A percentile compares a stretch with the other conserved stretches of the same genome.
These are phyloP conservation scores for Kwoniella botswanensis DNA, from an alignment of 768 basidiomycete genomes.

Conservation along the genomic window DNA sequence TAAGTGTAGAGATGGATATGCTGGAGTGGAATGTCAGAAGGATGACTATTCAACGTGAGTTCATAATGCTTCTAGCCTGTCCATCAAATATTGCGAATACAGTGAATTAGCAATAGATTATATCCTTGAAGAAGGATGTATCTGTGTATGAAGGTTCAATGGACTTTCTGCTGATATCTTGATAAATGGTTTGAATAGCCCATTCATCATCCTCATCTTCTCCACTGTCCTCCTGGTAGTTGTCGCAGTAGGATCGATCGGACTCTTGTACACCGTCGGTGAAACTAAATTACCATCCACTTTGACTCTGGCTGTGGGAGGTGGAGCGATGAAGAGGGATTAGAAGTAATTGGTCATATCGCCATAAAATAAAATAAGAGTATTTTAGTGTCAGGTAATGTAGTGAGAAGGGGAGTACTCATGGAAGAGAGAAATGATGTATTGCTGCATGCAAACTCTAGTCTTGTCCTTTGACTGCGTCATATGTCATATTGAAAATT, in stretches of 20 bases:
- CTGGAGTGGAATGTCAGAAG: conserved; percentile 54
- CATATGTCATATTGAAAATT: background rate
- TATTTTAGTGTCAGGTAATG: too few species aligned
- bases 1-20: conserved; percentile 48
- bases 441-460: background rate
- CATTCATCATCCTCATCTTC: conserved; percentile 52
- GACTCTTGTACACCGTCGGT: conserved; percentile 42
- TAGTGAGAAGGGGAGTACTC: too few species aligned
- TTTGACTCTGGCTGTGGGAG: conserved; percentile 46
- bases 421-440: background rate
- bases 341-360: conserved; percentile 15
- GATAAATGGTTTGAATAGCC: conserved; percentile 21
- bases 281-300: conserved; percentile 53
- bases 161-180: too few species aligned
- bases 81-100: too few species aligned
- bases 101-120: too few species aligned
- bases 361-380: background rate
- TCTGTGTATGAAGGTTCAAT: too few species aligned
- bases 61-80: background rate
- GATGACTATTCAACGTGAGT: conserved; percentile 55
- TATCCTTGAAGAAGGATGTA: too few species aligned
- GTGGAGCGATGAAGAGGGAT: conserved; percentile 44
- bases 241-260: conserved; percentile 39
- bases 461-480: background rate
- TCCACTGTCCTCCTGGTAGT: conserved; percentile 37